These are phyloP conservation scores for Gaultheria prostrata DNA, from an alignment of 148 eudicot species.

Conservation along the genomic window DNA sequence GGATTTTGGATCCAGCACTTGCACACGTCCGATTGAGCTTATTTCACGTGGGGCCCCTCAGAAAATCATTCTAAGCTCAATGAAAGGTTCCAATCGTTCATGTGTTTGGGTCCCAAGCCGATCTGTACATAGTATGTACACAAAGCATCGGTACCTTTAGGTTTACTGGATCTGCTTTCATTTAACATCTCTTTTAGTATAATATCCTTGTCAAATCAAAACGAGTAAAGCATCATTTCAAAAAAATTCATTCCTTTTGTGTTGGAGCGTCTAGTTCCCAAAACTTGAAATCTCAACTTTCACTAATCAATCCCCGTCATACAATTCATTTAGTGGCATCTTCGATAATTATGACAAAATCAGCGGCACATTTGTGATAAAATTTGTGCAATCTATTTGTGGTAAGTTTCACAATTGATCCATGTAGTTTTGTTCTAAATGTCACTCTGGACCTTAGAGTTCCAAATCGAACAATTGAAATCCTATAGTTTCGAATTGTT, in stretches of 20 bases:
- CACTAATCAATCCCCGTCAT: neutral
- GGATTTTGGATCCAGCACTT: too few relatives aligned
- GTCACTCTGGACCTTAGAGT: neutral
- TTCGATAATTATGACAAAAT: neutral
- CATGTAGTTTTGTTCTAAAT: neutral
- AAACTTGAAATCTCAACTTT: conserved; percentile 10
- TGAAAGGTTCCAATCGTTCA: too few relatives aligned
- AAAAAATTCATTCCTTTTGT: neutral
- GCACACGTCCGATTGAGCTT: too few relatives aligned
- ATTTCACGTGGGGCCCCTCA: too few relatives aligned
- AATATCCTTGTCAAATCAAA: neutral
- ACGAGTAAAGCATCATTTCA: neutral
- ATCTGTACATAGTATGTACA: too few relatives aligned
- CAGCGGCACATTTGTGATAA: neutral
- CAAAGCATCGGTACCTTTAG: too few relatives aligned
- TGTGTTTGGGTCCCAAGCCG: too few relatives aligned
- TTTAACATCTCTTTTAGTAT: neutral
- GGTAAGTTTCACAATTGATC: neutral
- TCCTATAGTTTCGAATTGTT: neutral
- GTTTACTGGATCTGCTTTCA: too few relatives aligned
- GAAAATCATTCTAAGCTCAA: too few relatives aligned
- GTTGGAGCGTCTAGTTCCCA: conserved; percentile 17
- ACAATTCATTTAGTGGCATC: neutral
- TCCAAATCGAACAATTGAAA: neutral
- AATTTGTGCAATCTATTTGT: neutral